Conservation (phyloP, 1,284 basidiomycete genomes). For the Leccinum holopus region DNA sequence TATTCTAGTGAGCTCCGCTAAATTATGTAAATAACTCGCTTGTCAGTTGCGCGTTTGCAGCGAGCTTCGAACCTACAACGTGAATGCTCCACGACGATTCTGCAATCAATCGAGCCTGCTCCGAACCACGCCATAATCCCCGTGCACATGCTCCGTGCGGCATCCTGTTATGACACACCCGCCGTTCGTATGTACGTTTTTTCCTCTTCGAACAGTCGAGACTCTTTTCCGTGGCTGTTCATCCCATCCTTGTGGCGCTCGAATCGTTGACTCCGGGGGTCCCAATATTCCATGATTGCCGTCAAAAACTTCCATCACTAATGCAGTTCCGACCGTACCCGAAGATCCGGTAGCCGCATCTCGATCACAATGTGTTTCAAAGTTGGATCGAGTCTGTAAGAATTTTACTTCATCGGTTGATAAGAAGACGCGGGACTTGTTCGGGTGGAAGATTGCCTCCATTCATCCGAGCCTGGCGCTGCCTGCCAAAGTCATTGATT, state of each 20-base stretch:
- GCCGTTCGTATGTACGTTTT: constrained; percentile 16
- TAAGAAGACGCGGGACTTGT: constrained; percentile 7
- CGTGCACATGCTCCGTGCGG: constrained; percentile 20
- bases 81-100: constrained; percentile 23
- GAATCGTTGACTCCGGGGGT: neutral
- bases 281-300: constrained; percentile 19
- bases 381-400: constrained; percentile 2
- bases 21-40: constrained; percentile 6
- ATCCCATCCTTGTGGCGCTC: constrained; percentile 17
- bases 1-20: constrained; percentile 16
- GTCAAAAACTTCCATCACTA: neutral
- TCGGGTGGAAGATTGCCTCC: constrained; percentile 12
- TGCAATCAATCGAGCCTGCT: constrained; percentile 11
- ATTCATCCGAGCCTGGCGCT: constrained; percentile 6
- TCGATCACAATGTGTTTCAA: constrained; percentile 4
- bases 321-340: neutral
- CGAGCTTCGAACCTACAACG: constrained; percentile 18
- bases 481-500: neutral
- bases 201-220: neutral
- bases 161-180: neutral
- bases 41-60: neutral
- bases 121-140: constrained; percentile 12
- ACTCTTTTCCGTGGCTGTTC: constrained; percentile 14
- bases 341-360: neutral
- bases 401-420: constrained; percentile 19